These are phyloP conservation scores for Potentilla sterilis DNA, from an alignment of 306 rosid species.

Conservation along the genomic window DNA sequence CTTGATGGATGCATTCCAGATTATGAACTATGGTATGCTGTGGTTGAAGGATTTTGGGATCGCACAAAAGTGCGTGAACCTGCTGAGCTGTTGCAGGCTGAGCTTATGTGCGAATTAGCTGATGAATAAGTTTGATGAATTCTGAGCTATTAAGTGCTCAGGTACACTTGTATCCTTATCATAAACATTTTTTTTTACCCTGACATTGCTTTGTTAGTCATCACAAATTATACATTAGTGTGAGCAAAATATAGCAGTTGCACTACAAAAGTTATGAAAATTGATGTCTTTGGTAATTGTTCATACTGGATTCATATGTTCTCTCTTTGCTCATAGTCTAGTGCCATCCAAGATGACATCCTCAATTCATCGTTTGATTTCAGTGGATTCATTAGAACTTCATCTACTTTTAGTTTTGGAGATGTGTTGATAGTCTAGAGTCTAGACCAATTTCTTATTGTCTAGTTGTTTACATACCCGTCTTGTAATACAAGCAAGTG, in stretches of 20 bases:
- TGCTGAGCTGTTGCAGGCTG: conserved; percentile 49
- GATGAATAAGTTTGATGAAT: not conserved
- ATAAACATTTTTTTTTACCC: not conserved
- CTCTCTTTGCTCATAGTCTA: not conserved
- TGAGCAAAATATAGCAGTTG: not conserved
- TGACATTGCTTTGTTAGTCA: not conserved
- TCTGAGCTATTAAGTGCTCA: not conserved
- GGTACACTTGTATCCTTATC: not conserved
- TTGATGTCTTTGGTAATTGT: not conserved
- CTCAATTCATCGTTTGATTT: not conserved
- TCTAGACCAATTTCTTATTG: not conserved
- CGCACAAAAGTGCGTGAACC: conserved; percentile 63
- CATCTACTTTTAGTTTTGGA: not conserved
- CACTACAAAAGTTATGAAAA: not conserved
- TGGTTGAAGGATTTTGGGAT: conserved; percentile 63
- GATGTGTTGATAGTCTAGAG: not conserved
- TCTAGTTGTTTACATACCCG: not conserved
- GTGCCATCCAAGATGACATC: not conserved
- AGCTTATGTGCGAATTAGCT: conserved; percentile 37
- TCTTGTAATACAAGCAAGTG: not conserved
- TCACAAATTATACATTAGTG: not conserved
- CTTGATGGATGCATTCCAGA: conserved; percentile 69
- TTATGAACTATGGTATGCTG: conserved; percentile 59
- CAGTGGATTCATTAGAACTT: not conserved
- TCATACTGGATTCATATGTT: not conserved